Evolutionary conservation across 1,139 yeast species (phyloP).

Genomic region (Protomyces macrosporus): DNA sequence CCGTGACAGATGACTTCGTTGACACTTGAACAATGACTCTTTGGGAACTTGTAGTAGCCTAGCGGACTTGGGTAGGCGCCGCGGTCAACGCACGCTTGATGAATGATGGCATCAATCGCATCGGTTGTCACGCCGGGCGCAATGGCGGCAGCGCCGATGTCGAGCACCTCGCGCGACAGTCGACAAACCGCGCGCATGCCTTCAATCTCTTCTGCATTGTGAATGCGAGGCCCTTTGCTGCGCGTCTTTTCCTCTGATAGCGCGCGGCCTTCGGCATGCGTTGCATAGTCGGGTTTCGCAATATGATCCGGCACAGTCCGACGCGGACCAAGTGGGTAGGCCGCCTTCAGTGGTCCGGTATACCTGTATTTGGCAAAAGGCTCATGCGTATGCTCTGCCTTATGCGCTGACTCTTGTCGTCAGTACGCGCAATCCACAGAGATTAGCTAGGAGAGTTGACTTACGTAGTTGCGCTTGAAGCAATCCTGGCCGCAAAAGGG

Average conservation of each 20-base stretch:
- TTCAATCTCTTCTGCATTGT: conserved; percentile 61
- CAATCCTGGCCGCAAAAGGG: conserved; percentile 82
- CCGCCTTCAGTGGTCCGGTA: conserved; percentile 70
- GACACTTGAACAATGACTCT: conserved; percentile 85
- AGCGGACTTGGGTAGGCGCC: conserved; percentile 93
- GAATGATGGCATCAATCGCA: conserved; percentile 79
- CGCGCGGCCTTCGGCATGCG: conserved; percentile 60
- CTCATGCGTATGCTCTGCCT: conserved; percentile 39
- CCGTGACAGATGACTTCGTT: conserved; percentile 96
- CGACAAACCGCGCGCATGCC: conserved; percentile 68
- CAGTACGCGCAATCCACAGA: conserved; percentile 41
- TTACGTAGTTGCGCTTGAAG: conserved; percentile 47
- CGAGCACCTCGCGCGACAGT: conserved; percentile 82
- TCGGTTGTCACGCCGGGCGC: conserved; percentile 92
- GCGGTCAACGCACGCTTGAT: conserved; percentile 80
- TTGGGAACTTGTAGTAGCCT: conserved; percentile 91
- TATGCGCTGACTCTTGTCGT: conserved; percentile 12
- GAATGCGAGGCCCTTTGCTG: conserved; percentile 57
- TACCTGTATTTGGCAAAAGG: conserved; percentile 79
- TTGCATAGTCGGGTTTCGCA: conserved; percentile 77
- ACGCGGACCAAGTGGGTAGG: conserved; percentile 72
- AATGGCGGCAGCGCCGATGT: conserved; percentile 74
- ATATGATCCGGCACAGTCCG: conserved; percentile 68
- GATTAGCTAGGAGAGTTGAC: conserved; percentile 45
- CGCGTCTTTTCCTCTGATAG: conserved; percentile 67